phyloP scores from a whole-genome alignment of 768 basidiomycete species.

The Suillus bovinus region DNA sequence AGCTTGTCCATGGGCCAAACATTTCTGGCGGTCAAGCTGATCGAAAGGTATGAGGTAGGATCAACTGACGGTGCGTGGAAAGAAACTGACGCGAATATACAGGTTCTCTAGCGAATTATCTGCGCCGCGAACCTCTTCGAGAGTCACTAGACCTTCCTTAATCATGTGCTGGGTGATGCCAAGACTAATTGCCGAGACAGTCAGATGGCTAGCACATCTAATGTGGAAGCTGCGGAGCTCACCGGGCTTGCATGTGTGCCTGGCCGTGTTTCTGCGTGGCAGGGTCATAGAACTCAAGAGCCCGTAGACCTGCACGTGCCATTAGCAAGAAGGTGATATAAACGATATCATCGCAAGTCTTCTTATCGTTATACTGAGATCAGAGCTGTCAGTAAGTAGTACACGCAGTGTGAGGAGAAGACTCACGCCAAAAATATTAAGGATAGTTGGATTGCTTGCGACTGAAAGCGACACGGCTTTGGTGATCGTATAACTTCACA shows the following conservation, averaged over 20 bases:
- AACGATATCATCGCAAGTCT: constrained; percentile 77
- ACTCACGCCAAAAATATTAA: constrained; percentile 77
- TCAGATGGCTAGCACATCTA: constrained; percentile 9
- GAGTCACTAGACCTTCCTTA: constrained; percentile 61
- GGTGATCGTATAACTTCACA: neutral
- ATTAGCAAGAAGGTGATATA: constrained; percentile 82
- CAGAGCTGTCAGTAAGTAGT: neutral
- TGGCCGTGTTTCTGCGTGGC: constrained; percentile 81
- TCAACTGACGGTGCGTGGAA: neutral
- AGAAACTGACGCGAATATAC: constrained; percentile 59
- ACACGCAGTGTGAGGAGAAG: neutral
- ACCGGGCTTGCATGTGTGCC: constrained; percentile 91
- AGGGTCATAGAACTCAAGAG: constrained; percentile 83
- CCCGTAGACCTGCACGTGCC: constrained; percentile 81
- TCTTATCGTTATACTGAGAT: constrained; percentile 59
- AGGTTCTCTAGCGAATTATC: constrained; percentile 64
- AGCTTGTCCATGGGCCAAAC: constrained; percentile 63
- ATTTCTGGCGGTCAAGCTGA: constrained; percentile 71
- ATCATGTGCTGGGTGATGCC: constrained; percentile 85
- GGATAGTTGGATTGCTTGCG: constrained; percentile 71
- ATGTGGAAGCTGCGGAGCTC: constrained; percentile 19
- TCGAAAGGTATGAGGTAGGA: neutral
- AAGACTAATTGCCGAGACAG: constrained; percentile 42
- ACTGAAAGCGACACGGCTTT: constrained; percentile 40
- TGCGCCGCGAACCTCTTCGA: constrained; percentile 65